Base-by-base conservation (phyloP, 257 asterid species). In the Lycium barbarum region DNA sequence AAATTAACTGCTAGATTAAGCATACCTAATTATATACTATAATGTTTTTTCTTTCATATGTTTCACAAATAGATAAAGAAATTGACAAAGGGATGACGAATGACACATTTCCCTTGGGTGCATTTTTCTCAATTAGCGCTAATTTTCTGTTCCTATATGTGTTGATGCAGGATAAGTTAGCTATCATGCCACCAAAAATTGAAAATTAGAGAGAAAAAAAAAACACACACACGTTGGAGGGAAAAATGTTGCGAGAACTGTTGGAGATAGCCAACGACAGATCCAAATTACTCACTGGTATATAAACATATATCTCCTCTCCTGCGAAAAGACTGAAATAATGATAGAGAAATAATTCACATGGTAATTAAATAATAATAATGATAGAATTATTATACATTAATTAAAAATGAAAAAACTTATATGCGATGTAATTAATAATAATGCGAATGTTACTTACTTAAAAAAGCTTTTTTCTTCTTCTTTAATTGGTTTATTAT, bases 161-260 rank as follows among this genome's bases (percentile, higher is more conserved):
- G 14, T 80, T 18, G 5, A 2, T 78, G 67, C 67, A 87, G 91
- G 85, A 62, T 0, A 67, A 35, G 40, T 59, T 87, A 51, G 17
- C 79, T 33, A 4, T 9, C 14, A 83, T 87, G 5, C 12, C 1
- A 49, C 72, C 80, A 13, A 33, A 54, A 57, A 13, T 85, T 45
- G 84, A 82, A 58, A 43, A 18, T 57, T 20, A 17, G 43, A 62
- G 36, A 13, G 10, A 26, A 0, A 62, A 40, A 18, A 38, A 67
- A 12, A 47, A 51, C 0, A 11, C 10, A 26, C 3, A 83, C 86
- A 3, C 1, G 26, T 5, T 26, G 53, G 40, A 87, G n/a, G 85
- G 81, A 1, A 20, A 71, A 2, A 4, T 8, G 12, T 33, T 89
- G 82, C 85, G 81, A 71, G 55, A 76, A 78, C 54, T 33, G 7